These are phyloP conservation scores for Ocimum tenuiflorum DNA, from an alignment of 257 asterid genomes.

Conservation along the genomic window DNA sequence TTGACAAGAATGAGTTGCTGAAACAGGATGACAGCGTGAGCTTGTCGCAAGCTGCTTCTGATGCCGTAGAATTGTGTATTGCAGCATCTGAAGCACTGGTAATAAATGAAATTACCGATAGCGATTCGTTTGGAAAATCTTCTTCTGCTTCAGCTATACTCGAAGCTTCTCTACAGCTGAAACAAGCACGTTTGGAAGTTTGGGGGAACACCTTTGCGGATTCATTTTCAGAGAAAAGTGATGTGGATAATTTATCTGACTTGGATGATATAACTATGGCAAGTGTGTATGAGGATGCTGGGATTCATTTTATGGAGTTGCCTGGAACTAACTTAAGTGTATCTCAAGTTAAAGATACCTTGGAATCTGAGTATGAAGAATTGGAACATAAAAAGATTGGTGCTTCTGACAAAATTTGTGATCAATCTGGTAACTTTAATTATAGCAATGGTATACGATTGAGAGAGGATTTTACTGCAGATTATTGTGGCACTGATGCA, in stretches of 20 bases:
- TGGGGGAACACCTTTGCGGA: conserved; percentile 26
- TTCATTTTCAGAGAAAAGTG: conserved; percentile 23
- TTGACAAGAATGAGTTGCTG: conserved; percentile 23
- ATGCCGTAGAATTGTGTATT: conserved; percentile 57
- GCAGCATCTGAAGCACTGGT: conserved; percentile 85
- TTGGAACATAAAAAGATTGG: conserved; percentile 17
- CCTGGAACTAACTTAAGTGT: conserved; percentile 28
- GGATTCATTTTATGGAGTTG: conserved; percentile 28
- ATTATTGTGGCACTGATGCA: conserved; percentile 20
- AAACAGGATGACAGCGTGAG: conserved; percentile 26
- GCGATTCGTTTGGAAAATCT: conserved; percentile 28
- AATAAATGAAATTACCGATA: conserved; percentile 47
- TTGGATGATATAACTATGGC: conserved; percentile 60
- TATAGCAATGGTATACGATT: conserved; percentile 20
- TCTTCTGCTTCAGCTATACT: conserved; percentile 55
- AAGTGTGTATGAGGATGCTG: conserved; percentile 62
- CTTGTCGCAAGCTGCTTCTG: conserved; percentile 33
- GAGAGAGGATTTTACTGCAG: conserved; percentile 20
- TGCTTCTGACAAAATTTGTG: conserved; percentile 25
- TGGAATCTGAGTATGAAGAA: conserved; percentile 37
- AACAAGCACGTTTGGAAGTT: conserved; percentile 61
- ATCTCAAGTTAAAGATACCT: conserved; percentile 55
- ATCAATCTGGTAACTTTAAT: conserved; percentile 21
- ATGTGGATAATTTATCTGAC: conserved; percentile 42
- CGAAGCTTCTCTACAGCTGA: conserved; percentile 71